Conservation (phyloP, 179 eudicot genomes). For the Patellifolia procumbens region DNA sequence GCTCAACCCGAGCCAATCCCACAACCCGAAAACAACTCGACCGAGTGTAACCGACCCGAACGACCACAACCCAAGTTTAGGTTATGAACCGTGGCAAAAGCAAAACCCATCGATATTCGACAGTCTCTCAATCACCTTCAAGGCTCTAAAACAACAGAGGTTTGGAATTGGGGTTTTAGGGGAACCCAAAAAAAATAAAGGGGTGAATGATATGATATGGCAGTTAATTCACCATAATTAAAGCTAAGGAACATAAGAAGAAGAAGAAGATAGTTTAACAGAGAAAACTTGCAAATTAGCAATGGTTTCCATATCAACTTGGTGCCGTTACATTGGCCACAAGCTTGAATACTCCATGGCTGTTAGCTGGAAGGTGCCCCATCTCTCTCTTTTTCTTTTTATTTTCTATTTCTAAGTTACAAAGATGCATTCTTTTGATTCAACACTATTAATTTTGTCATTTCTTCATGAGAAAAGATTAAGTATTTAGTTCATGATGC, state of each 20-base stretch:
- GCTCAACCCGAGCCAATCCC: too few species aligned
- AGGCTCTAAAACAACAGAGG: not conserved
- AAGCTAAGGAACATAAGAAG: not conserved
- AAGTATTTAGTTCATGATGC: slow-evolving; percentile 8
- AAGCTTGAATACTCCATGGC: slow-evolving; percentile 62
- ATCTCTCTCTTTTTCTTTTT: not conserved
- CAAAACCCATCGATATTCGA: too few species aligned
- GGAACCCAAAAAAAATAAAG: not conserved
- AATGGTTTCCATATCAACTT: slow-evolving; percentile 56
- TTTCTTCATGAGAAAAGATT: not conserved
- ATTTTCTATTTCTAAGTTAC: not conserved
- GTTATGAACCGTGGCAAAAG: too few species aligned
- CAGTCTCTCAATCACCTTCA: too few species aligned
- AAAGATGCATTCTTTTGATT: not conserved
- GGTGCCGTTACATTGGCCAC: slow-evolving; percentile 58
- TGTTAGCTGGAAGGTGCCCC: slow-evolving; percentile 47
- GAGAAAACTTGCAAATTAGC: not conserved
- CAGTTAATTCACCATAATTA: not conserved
- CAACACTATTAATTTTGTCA: not conserved
- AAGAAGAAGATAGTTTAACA: not conserved
- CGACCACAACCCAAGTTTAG: too few species aligned
- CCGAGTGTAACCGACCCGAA: too few species aligned
- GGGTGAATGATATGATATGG: not conserved
- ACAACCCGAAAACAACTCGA: too few species aligned
- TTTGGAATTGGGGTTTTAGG: slow-evolving; percentile 3